Percentiles rank a stretch among this genome's conserved stretches.
These are phyloP conservation scores for Silene conica DNA, from an alignment of 148 eudicot genomes.

Conservation along the genomic window DNA sequence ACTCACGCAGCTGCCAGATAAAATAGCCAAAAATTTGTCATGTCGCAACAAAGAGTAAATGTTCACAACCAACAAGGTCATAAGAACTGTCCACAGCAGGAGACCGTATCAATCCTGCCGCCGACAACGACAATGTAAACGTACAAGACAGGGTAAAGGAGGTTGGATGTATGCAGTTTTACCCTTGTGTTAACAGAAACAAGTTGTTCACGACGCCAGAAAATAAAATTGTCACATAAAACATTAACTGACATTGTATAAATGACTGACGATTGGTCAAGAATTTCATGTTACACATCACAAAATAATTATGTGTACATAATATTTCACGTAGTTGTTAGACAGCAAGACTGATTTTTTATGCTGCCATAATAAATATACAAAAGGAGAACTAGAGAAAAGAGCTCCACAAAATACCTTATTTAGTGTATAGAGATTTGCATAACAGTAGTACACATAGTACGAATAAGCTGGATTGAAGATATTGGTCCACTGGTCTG, in stretches of 20 bases:
- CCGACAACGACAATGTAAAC: too few species aligned
- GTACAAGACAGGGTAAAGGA: too few species aligned
- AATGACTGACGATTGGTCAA: too few species aligned
- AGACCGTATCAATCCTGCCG: neutral
- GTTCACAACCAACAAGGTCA: neutral
- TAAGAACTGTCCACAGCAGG: neutral
- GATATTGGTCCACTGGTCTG: slow-evolving; percentile 89
- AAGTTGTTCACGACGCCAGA: too few species aligned
- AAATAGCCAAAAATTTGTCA: slow-evolving; percentile 12
- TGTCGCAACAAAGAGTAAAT: neutral
- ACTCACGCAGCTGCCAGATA: slow-evolving; percentile 88
- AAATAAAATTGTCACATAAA: too few species aligned
- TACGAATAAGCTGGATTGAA: slow-evolving; percentile 96
- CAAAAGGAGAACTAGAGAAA: neutral
- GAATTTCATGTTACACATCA: too few species aligned
- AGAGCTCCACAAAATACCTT: slow-evolving; percentile 46
- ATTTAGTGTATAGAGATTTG: slow-evolving; percentile 93
- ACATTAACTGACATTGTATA: too few species aligned
- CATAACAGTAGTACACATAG: slow-evolving; percentile 92
- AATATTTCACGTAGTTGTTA: neutral
- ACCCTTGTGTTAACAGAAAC: too few species aligned
- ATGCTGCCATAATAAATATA: neutral
- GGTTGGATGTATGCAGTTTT: too few species aligned
- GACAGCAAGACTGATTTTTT: neutral
- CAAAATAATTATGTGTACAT: neutral